phyloP scores from a whole-genome alignment of 2,329 filamentous ascomycete species.

The Daldinia sp. region DNA sequence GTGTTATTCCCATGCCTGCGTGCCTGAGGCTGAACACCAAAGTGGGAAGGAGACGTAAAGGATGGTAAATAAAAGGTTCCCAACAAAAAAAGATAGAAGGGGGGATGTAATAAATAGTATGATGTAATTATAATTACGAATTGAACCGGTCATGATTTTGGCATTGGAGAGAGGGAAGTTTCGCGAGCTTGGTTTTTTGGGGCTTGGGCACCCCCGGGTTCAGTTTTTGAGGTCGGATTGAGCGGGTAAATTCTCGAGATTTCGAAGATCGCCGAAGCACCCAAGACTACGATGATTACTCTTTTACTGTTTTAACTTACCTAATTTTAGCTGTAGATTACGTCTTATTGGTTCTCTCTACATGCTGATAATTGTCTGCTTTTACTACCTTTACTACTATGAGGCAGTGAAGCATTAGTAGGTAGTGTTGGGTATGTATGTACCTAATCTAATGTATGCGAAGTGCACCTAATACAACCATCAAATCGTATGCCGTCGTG shows the following conservation, averaged over 20 bases:
- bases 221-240: conserved; percentile 25
- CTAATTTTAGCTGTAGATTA: conserved; percentile 19
- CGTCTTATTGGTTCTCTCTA: not conserved
- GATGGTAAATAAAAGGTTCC: not conserved
- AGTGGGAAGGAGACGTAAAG: conserved; percentile 13
- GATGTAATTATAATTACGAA: conserved; percentile 35
- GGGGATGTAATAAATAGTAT: conserved; percentile 25
- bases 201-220: conserved; percentile 1
- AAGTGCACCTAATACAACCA: not conserved
- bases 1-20: not conserved
- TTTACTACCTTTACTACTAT: not conserved
- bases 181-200: conserved; percentile 11
- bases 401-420: not conserved
- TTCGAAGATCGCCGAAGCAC: conserved; percentile 39
- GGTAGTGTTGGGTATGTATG: not conserved
- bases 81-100: conserved; percentile 18
- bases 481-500: not conserved
- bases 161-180: not conserved
- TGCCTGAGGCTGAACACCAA: conserved; percentile 23
- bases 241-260: conserved; percentile 41
- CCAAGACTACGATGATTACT: conserved; percentile 9
- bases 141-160: conserved; percentile 14
- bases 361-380: not conserved
- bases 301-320: conserved; percentile 11
- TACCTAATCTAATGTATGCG: no score